phyloP scores from a whole-genome alignment of 2,329 filamentous ascomycete genomes.

The Aspergillus melleus region DNA sequence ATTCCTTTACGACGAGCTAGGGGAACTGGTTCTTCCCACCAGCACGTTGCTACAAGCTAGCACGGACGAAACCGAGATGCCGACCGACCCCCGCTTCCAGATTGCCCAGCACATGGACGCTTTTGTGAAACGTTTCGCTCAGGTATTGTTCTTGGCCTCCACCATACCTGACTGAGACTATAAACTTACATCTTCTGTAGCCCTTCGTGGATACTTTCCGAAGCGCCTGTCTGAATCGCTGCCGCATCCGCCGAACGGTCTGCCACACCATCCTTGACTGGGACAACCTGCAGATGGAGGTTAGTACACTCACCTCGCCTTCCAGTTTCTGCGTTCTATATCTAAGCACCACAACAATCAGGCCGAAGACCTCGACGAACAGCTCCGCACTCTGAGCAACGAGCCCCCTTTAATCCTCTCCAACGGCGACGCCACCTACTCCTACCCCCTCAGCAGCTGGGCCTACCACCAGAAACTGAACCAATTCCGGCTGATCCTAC shows the following conservation, averaged over 20 bases:
- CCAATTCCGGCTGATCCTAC: conserved; percentile 81
- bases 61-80: conserved; percentile 75
- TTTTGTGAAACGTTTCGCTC: conserved; percentile 57
- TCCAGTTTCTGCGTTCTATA: not conserved
- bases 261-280: conserved; percentile 80
- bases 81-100: conserved; percentile 70
- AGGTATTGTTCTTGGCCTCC: conserved; percentile 30
- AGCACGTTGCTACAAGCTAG: conserved; percentile 68
- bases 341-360: conserved; percentile 22
- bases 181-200: conserved; percentile 37
- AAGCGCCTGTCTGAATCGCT: conserved; percentile 84
- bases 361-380: conserved; percentile 69
- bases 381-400: conserved; percentile 61
- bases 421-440: conserved; percentile 59
- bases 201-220: conserved; percentile 82
- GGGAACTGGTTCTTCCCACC: conserved; percentile 70
- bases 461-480: conserved; percentile 85
- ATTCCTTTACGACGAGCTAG: conserved; percentile 80
- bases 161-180: not conserved
- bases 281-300: conserved; percentile 79
- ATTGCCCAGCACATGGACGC: conserved; percentile 73
- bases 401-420: conserved; percentile 60
- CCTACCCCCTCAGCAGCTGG: conserved; percentile 82
- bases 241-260: conserved; percentile 83
- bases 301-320: conserved; percentile 31